phyloP scores from a whole-genome alignment of 1,284 basidiomycete species.

The Cutaneotrichosporon mucoides region DNA sequence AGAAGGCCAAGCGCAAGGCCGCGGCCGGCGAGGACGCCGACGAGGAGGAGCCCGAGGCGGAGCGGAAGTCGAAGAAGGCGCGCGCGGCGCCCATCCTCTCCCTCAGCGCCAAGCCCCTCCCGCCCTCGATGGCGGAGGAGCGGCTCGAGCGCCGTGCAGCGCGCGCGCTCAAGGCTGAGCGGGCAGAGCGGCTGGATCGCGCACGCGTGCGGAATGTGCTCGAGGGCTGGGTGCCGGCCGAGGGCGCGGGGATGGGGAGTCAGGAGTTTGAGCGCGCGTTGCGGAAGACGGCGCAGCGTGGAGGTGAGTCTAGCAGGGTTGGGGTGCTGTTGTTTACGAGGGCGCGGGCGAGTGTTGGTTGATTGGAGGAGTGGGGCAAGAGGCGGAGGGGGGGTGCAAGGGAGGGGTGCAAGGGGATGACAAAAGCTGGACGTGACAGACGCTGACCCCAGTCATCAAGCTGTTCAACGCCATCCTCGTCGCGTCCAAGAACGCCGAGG shows the following conservation, averaged over 20 bases:
- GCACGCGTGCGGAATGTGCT: slow-evolving; percentile 44
- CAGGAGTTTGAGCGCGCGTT: slow-evolving; percentile 50
- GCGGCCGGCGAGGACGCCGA: slow-evolving; percentile 3
- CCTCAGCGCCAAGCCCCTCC: slow-evolving; percentile 33
- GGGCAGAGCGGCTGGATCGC: slow-evolving; percentile 43
- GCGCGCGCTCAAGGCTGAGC: slow-evolving; percentile 36
- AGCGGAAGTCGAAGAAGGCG: slow-evolving; percentile 7
- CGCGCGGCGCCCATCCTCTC: slow-evolving; percentile 37
- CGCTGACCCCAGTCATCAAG: slow-evolving; percentile 44
- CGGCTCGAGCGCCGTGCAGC: slow-evolving; percentile 31
- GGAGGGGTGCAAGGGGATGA: no score
- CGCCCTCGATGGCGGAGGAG: slow-evolving; percentile 34
- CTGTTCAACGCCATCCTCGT: slow-evolving; percentile 51
- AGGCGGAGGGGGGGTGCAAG: no score
- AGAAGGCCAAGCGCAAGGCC: slow-evolving; percentile 16
- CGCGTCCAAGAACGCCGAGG: slow-evolving; percentile 42
- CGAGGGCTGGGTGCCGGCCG: slow-evolving; percentile 42
- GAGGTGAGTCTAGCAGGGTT: slow-evolving; percentile 40
- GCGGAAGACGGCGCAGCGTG: slow-evolving; percentile 49
- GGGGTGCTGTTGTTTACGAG: no score
- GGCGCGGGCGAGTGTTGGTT: no score
- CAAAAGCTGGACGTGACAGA: background rate
- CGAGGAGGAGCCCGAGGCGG: background rate
- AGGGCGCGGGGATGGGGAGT: slow-evolving; percentile 30
- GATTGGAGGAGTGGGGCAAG: no score